These are phyloP conservation scores for Hamamelis virginiana DNA, from an alignment of 164 flowering plant genomes.

Conservation along the genomic window DNA sequence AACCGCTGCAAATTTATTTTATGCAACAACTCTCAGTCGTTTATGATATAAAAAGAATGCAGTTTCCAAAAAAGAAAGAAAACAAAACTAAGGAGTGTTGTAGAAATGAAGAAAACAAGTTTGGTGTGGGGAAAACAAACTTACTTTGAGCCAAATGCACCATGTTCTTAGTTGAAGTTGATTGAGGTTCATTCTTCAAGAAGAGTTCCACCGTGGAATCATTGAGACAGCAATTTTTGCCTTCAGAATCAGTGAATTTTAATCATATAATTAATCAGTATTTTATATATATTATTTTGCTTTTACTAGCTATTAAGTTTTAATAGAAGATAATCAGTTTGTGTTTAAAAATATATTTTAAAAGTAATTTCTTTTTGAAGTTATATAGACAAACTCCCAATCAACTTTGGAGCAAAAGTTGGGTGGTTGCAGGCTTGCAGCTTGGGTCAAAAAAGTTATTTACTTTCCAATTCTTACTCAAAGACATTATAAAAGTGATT, in stretches of 20 bases:
- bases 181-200: conserved; percentile 59
- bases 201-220: conserved; percentile 53
- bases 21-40: not conserved
- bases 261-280: not conserved
- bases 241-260: conserved; percentile 21
- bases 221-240: conserved; percentile 72
- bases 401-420: too few species aligned
- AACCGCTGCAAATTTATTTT: conserved; percentile 38
- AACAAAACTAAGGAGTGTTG: too few species aligned
- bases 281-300: too few species aligned
- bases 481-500: too few species aligned
- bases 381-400: too few species aligned
- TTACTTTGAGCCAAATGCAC: conserved; percentile 75
- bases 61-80: not conserved
- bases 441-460: too few species aligned
- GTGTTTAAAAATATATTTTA: too few species aligned
- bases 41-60: not conserved
- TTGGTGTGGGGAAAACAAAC: conserved; percentile 13
- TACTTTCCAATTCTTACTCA: too few species aligned
- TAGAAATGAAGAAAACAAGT: not conserved
- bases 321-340: too few species aligned
- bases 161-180: conserved; percentile 72
- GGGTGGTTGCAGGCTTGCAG: too few species aligned
- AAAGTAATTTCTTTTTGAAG: too few species aligned
- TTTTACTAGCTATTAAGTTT: too few species aligned